phyloP scores from a whole-genome alignment of 2,329 filamentous ascomycete species.

The Truncatella angustata region DNA sequence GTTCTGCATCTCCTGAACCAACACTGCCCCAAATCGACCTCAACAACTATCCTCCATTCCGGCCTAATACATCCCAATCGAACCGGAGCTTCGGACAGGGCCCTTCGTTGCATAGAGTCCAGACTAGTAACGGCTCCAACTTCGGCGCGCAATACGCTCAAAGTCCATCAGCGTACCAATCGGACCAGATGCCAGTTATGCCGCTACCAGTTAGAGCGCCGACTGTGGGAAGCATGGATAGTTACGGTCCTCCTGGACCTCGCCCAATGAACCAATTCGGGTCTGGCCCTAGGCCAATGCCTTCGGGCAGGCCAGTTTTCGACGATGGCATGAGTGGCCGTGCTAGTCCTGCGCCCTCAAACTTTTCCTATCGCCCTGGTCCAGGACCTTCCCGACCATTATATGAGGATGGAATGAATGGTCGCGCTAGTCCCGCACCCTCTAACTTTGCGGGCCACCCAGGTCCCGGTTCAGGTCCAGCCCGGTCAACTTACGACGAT shows the following conservation, averaged over 20 bases:
- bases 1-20: conserved; percentile 35
- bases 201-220: conserved; percentile 32
- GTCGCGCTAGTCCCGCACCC: conserved; percentile 33
- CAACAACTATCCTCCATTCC: conserved; percentile 28
- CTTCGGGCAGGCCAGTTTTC: conserved; percentile 18
- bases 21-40: conserved; percentile 31
- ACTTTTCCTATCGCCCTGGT: conserved; percentile 13
- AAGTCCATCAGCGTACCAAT: conserved; percentile 23
- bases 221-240: conserved; percentile 29
- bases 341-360: conserved; percentile 31
- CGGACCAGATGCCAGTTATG: conserved; percentile 27
- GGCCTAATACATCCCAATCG: conserved; percentile 34
- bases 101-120: conserved; percentile 21
- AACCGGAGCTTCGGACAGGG: conserved; percentile 30
- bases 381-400: conserved; percentile 12
- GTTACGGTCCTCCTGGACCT: conserved; percentile 24
- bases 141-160: conserved; percentile 19
- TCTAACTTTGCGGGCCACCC: too few species aligned
- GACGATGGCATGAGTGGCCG: conserved; percentile 27
- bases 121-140: conserved; percentile 17
- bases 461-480: conserved; percentile 29
- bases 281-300: conserved; percentile 16
- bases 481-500: conserved; percentile 26
- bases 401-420: conserved; percentile 24
- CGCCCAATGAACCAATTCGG: conserved; percentile 18